Conservation (phyloP, 192 early-diverging fungal species). For the Paraglomus occultum region DNA sequence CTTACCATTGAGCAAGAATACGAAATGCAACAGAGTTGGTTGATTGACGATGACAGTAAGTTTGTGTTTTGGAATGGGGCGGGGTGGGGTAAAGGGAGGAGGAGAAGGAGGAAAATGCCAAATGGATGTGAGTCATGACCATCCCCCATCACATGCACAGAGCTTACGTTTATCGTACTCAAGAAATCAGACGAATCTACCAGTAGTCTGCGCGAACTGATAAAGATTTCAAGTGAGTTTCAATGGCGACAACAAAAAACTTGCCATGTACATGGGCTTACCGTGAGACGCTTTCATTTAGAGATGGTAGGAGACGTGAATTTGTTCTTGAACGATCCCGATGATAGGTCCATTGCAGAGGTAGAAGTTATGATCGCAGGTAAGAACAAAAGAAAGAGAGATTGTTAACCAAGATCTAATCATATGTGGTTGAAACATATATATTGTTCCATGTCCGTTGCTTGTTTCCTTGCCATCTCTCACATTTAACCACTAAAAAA, state of each 20-base stretch:
- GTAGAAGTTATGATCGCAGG: slow-evolving; percentile 96
- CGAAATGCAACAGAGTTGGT: slow-evolving; percentile 92
- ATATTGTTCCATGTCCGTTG: not conserved
- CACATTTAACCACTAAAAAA: not conserved
- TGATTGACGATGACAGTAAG: slow-evolving; percentile 74
- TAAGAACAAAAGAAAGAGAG: slow-evolving; percentile 32
- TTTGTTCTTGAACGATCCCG: slow-evolving; percentile 84
- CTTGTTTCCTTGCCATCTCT: slow-evolving; percentile 14
- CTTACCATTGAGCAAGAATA: slow-evolving; percentile 91
- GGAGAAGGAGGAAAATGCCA: not conserved
- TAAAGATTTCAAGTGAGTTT: slow-evolving; percentile 31
- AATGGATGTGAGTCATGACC: not conserved
- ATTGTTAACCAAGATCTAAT: too few species aligned
- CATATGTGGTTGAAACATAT: not conserved
- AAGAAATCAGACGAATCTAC: slow-evolving; percentile 27
- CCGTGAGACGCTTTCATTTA: slow-evolving; percentile 10
- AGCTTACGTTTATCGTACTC: slow-evolving; percentile 77
- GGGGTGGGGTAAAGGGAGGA: not conserved
- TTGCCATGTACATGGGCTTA: slow-evolving; percentile 33
- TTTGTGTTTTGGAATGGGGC: not conserved
- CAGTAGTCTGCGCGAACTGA: slow-evolving; percentile 31
- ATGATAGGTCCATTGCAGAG: slow-evolving; percentile 72
- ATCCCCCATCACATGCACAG: slow-evolving; percentile 20
- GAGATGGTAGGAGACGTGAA: slow-evolving; percentile 96
- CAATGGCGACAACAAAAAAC: slow-evolving; percentile 25